These are phyloP conservation scores for Trichoderma breve DNA, from an alignment of 2,329 filamentous ascomycete species.

Conservation along the genomic window DNA sequence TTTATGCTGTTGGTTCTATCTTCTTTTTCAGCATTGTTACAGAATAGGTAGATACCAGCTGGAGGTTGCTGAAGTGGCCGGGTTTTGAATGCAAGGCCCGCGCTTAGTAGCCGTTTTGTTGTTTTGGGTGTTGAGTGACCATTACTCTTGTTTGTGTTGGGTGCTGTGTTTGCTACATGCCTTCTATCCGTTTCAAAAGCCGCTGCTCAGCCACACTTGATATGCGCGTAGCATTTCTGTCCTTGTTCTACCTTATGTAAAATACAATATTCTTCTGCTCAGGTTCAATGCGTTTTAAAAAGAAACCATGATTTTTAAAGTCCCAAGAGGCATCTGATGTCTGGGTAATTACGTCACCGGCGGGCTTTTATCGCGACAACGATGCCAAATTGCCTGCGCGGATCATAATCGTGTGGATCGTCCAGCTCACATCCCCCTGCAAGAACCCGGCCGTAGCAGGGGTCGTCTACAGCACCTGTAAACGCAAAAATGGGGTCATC, in stretches of 20 bases:
- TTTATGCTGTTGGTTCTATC: not conserved
- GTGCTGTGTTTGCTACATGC: not conserved
- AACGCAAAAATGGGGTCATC: not conserved
- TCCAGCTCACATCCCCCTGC: not conserved
- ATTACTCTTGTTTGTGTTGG: not conserved
- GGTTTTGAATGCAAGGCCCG: not conserved
- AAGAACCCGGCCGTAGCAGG: not conserved
- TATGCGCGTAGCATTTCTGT: not conserved
- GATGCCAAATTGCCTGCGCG: not conserved
- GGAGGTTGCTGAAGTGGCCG: not conserved
- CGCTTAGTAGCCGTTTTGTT: not conserved
- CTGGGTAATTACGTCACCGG: not conserved
- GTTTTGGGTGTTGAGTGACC: not conserved
- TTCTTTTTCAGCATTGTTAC: not conserved
- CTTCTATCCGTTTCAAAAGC: not conserved
- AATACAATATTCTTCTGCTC: not conserved
- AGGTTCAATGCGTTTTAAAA: not conserved
- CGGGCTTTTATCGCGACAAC: not conserved
- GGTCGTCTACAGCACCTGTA: not conserved
- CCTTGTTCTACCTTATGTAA: not conserved
- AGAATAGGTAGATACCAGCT: not conserved
- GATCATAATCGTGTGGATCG: not conserved
- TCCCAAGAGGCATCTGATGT: not conserved
- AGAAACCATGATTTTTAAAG: not conserved
- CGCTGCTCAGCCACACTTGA: not conserved